Base-by-base conservation (phyloP, 805 yeast genomes). In the Lipomyces sp. region DNA sequence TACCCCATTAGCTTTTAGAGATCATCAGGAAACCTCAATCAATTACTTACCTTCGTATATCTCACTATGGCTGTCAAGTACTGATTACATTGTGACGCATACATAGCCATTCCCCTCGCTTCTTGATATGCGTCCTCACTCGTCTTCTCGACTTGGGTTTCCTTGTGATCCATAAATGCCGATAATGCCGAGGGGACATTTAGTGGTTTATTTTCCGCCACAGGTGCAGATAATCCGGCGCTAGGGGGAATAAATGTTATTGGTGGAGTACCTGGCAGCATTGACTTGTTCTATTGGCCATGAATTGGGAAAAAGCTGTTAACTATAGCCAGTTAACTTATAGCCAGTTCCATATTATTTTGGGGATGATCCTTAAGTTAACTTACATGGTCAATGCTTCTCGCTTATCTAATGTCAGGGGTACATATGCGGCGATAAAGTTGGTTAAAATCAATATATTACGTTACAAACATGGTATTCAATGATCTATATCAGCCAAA, bases 11-110 rank as follows among this genome's bases (percentile, higher is more conserved):
- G 29, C 18, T 37, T 6, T 8, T 18, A 6, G 15, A n/a, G 18
- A 42, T 42, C 24, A 42, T 42, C 24, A n/a, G 0, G 39, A 35
- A 10, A 35, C 48, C 48, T 15, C 8, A 6, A 42, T 7, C 42
- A 13, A 51, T 30, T 18, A 57, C 65, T 60, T 64, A 57, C 65
- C 63, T 64, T 64, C 51, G 66, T 64, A 34, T 59, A 59, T 34
- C 66, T 56, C n/a, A 64, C 56, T 7, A 64, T 59, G 29, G 66
- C 63, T 10, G 66, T 64, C 42, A 64, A 48, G 30, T 64, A 64
- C 57, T 64, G 66, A 35, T 64, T 58, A 55, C 66, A 59, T 35
- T 64, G 63, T 30, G 60, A 37, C 35, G 66, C 63, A 56, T 59
- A 64, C 66, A 64, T 64, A 33, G 66, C 66, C 24, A 63, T 35